Percentiles rank a stretch among this genome's conserved stretches.
Conservation (phyloP, 176 grass and related monocot species). For the Triticum timopheevii region DNA sequence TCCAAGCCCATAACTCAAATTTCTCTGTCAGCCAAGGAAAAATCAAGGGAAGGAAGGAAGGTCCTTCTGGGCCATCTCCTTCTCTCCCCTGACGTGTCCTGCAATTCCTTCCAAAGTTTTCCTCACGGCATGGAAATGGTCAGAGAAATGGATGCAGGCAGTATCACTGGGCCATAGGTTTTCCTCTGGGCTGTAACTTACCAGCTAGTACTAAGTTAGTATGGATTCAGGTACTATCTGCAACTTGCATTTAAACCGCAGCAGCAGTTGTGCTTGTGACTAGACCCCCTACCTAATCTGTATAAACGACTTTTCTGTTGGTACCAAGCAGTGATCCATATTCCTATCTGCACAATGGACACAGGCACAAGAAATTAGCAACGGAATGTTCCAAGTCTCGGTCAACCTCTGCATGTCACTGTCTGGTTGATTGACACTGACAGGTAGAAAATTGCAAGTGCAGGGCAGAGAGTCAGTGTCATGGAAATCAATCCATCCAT, state of each 20-base stretch:
- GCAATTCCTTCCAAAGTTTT: too few relatives aligned
- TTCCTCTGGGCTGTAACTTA: too few relatives aligned
- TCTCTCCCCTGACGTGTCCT: background rate
- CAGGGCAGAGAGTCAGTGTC: background rate
- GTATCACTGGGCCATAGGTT: too few relatives aligned
- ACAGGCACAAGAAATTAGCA: background rate
- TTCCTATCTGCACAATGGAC: background rate
- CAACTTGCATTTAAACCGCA: background rate
- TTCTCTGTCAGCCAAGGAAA: background rate
- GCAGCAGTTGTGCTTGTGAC: background rate
- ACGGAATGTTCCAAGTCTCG: background rate
- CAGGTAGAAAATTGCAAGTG: background rate
- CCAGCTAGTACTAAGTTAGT: too few relatives aligned
- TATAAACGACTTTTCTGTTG: background rate
- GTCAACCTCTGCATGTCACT: conserved; percentile 13
- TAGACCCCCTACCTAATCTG: background rate
- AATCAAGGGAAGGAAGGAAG: background rate
- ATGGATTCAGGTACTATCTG: too few relatives aligned
- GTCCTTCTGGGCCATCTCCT: background rate
- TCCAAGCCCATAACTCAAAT: background rate
- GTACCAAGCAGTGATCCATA: background rate
- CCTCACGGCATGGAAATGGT: background rate
- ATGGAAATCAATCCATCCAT: background rate
- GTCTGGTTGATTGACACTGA: background rate
- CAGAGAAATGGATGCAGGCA: too few relatives aligned